Evolutionary conservation across 345 rosid species (phyloP).

Genomic region (Syzygium jambos): DNA sequence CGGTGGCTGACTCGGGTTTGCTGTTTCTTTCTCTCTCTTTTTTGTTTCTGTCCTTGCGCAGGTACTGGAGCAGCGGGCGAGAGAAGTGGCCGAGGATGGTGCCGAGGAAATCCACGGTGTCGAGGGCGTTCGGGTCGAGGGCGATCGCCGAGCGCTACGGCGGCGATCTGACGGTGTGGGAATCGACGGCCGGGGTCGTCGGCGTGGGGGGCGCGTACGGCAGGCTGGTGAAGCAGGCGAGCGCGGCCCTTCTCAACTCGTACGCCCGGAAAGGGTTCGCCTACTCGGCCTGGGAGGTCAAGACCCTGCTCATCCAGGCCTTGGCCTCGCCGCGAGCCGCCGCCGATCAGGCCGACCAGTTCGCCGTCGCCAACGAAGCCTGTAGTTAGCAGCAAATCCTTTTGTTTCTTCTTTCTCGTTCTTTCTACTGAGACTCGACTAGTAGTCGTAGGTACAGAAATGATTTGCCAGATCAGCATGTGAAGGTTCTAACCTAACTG

Average conservation of each 20-base stretch:
- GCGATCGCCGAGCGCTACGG: slow-evolving; percentile 53
- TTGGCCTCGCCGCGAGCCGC: slow-evolving; percentile 64
- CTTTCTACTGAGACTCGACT: neutral
- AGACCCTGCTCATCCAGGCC: slow-evolving; percentile 60
- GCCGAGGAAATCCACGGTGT: slow-evolving; percentile 64
- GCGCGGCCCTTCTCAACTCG: slow-evolving; percentile 75
- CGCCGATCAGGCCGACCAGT: slow-evolving; percentile 33
- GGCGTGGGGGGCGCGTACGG: slow-evolving; percentile 41
- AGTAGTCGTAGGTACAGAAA: neutral
- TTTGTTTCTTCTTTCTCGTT: neutral
- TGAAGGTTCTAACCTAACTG: no score
- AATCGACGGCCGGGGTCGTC: slow-evolving; percentile 50
- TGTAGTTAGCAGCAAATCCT: slow-evolving; percentile 22
- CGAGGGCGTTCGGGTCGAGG: slow-evolving; percentile 64
- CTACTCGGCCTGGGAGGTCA: slow-evolving; percentile 75
- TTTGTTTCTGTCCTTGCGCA: slow-evolving; percentile 16
- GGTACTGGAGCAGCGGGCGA: slow-evolving; percentile 82
- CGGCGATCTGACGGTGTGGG: slow-evolving; percentile 59
- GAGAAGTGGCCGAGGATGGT: slow-evolving; percentile 94
- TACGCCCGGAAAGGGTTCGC: slow-evolving; percentile 51
- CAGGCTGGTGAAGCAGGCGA: slow-evolving; percentile 58
- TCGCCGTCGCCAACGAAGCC: slow-evolving; percentile 57
- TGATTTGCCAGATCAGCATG: neutral
- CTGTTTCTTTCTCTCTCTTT: neutral
- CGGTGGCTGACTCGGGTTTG: neutral